Evolutionary conservation across 345 rosid species (phyloP).

Genomic region (Angophora floribunda): DNA sequence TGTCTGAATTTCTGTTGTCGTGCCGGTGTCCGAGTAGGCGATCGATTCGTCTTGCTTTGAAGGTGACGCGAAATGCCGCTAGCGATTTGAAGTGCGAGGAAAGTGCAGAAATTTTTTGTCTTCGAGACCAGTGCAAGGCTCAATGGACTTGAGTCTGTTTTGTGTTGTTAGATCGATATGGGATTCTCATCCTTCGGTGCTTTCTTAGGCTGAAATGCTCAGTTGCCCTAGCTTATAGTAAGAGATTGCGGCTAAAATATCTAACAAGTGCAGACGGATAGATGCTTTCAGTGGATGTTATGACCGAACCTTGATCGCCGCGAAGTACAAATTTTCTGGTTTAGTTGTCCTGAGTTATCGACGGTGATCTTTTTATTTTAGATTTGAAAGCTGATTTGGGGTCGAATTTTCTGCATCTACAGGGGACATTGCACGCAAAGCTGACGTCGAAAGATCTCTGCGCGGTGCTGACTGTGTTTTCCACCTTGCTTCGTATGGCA

Average conservation of each 20-base stretch:
- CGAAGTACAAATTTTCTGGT: not conserved
- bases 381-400: not conserved
- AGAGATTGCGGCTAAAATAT: not conserved
- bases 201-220: not conserved
- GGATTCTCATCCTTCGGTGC: not conserved
- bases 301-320: not conserved
- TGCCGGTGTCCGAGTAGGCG: not conserved
- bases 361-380: not conserved
- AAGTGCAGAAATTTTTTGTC: not conserved
- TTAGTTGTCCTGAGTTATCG: not conserved
- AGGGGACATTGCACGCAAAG: conserved; percentile 54
- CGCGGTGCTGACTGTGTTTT: conserved; percentile 71
- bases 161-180: not conserved
- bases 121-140: not conserved
- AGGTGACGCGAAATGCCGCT: not conserved
- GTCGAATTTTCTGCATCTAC: not conserved
- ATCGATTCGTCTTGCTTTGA: not conserved
- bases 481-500: conserved; percentile 88
- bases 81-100: not conserved
- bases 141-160: not conserved
- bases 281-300: not conserved
- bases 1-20: not conserved
- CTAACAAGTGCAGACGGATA: not conserved
- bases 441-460: conserved; percentile 57
- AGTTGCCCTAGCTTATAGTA: not conserved